These are phyloP conservation scores for Pseudogymnoascus verrucosus DNA, from an alignment of 2,329 filamentous ascomycete species.

Conservation along the genomic window DNA sequence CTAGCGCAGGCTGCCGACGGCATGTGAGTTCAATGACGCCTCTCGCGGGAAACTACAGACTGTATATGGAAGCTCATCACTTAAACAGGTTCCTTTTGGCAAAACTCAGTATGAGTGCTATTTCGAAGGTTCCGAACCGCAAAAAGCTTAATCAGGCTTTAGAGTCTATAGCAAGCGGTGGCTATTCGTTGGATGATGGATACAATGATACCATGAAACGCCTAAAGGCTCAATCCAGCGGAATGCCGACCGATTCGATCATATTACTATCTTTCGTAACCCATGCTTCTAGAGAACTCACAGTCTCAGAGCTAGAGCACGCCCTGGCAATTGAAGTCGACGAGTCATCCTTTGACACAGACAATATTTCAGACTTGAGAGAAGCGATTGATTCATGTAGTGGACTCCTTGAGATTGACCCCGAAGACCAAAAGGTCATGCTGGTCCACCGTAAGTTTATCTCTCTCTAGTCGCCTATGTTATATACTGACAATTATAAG, in stretches of 20 bases:
- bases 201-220: constrained; percentile 2
- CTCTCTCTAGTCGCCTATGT: background rate
- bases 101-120: background rate
- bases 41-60: background rate
- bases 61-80: background rate
- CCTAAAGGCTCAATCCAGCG: background rate
- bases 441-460: background rate
- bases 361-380: background rate
- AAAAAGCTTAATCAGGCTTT: background rate
- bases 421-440: background rate
- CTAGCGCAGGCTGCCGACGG: background rate
- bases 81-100: background rate
- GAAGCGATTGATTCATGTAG: background rate
- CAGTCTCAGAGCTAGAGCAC: background rate
- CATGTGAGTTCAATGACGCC: background rate
- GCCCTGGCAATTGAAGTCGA: background rate
- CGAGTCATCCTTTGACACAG: background rate
- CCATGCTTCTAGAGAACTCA: background rate
- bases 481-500: background rate
- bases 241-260: background rate
- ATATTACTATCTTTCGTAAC: background rate
- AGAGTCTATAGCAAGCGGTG: background rate
- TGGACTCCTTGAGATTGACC: background rate
- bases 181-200: background rate
- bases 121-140: background rate